Evolutionary conservation across 2,329 filamentous ascomycete species (phyloP).

Genomic region (Pseudocercospora pini-densiflorae): DNA sequence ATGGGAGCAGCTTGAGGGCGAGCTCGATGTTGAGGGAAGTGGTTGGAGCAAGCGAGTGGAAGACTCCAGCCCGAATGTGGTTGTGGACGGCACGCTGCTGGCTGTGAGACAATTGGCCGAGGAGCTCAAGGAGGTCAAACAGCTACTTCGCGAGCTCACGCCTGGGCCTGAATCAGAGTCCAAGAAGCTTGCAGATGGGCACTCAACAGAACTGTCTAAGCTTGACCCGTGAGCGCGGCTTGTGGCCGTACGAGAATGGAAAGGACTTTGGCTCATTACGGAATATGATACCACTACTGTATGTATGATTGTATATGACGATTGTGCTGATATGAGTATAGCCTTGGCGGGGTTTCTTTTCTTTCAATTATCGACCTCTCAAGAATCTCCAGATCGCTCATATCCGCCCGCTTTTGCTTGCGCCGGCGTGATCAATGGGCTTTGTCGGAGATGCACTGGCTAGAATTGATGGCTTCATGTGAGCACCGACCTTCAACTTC

Average conservation of each 20-base stretch:
- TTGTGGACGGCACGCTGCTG: slow-evolving; percentile 74
- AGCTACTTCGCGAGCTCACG: slow-evolving; percentile 38
- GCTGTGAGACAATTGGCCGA: slow-evolving; percentile 58
- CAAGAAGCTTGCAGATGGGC: slow-evolving; percentile 4
- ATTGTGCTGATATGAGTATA: neutral
- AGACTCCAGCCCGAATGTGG: slow-evolving; percentile 77
- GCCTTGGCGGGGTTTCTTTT: neutral
- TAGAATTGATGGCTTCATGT: neutral
- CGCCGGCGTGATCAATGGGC: neutral
- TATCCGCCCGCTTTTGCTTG: neutral
- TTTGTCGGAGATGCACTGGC: neutral
- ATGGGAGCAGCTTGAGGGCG: slow-evolving; percentile 81
- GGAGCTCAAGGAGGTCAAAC: slow-evolving; percentile 52
- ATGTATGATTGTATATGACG: neutral
- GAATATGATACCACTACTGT: neutral
- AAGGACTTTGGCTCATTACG: neutral
- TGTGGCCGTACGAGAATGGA: neutral
- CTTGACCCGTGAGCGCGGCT: neutral
- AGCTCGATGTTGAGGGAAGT: slow-evolving; percentile 79
- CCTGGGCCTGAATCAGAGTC: slow-evolving; percentile 18
- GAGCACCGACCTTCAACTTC: neutral
- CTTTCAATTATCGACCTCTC: neutral
- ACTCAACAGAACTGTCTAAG: slow-evolving; percentile 7
- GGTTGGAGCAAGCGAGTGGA: slow-evolving; percentile 84
- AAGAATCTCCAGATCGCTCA: neutral